Conservation (phyloP, 192 early-diverging fungal species). For the Linnemannia exigua region DNA sequence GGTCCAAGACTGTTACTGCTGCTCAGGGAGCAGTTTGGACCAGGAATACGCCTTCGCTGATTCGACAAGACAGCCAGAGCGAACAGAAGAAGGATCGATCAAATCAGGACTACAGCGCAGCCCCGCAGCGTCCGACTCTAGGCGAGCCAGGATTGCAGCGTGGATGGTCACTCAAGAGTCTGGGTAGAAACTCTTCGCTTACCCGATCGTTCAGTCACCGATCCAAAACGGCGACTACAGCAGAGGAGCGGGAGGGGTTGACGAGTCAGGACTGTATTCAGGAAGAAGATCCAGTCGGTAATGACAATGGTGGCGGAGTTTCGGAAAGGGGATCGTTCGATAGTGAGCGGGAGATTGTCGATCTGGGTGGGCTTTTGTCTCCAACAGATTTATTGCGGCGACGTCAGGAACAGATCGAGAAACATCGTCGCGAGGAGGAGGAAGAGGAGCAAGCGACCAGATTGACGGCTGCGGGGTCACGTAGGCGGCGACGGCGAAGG, state of each 20-base stretch:
- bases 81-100: background rate
- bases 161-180: constrained; percentile 38
- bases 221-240: background rate
- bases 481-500: background rate
- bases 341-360: constrained; percentile 31
- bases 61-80: background rate
- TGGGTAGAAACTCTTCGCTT: constrained; percentile 19
- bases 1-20: background rate
- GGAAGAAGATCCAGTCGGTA: background rate
- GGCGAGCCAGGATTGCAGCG: constrained; percentile 4
- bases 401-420: constrained; percentile 24
- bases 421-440: background rate
- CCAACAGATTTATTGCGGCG: constrained; percentile 22
- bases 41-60: background rate
- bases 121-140: background rate
- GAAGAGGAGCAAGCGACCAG: background rate
- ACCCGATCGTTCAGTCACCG: constrained; percentile 9
- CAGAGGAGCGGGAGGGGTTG: constrained; percentile 27
- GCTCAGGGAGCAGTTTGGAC: background rate
- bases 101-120: background rate
- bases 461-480: too few species aligned
- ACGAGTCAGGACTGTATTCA: constrained; percentile 15
- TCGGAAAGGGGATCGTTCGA: constrained; percentile 10
- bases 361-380: constrained; percentile 15
- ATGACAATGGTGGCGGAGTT: background rate